Evolutionary conservation across 768 basidiomycete genomes (phyloP), one percentile per base, ranked within the genome.

Genomic region (Fomitopsis serialis): DNA sequence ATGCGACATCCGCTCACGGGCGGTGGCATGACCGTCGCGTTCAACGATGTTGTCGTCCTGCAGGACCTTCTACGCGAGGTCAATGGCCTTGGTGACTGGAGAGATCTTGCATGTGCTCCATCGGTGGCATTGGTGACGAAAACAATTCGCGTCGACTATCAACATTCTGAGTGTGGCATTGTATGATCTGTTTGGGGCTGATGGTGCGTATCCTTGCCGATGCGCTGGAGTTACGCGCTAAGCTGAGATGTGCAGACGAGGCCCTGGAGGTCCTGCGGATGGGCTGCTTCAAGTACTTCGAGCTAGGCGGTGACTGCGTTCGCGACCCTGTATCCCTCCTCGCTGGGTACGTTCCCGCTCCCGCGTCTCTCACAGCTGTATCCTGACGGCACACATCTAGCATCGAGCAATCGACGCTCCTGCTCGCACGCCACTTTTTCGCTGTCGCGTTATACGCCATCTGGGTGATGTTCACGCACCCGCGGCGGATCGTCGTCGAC

Each of bases 1-100:
- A 98, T 98, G 95, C 89, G 97, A 0, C 97, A 99, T 68, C 97
- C 97, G 1, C 78, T 99, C 21, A 99, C 97, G 0, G 97, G 97
- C 6, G 93, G 94, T 10, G 97, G 97, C 5, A 99, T 99, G 97
- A 95, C 94, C 0, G 96, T 98, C 37, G 94, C 93, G 2, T 74
- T 98, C 45, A 78, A 84, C 63, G 97, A 98, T 59, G 87, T 89
- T 3, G 86, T 92, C 15, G 59, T 89, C 29, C 76, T 98, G 13
- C 70, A 82, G 32, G 71, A 80, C 17, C 72, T 91, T 54, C 73
- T 97, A 0, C 71, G 70, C 1, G 59, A 74, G 23, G 68, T 85
- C 36, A 59, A 63, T 21, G 63, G 70, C 55, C 67, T 71, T 46
- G 62, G 66, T 9, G 72, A 85, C 59, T 85, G 82, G 83, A 65